Evolutionary conservation across 305 asterid species (phyloP).

Genomic region (Solanum aculeatissimum): DNA sequence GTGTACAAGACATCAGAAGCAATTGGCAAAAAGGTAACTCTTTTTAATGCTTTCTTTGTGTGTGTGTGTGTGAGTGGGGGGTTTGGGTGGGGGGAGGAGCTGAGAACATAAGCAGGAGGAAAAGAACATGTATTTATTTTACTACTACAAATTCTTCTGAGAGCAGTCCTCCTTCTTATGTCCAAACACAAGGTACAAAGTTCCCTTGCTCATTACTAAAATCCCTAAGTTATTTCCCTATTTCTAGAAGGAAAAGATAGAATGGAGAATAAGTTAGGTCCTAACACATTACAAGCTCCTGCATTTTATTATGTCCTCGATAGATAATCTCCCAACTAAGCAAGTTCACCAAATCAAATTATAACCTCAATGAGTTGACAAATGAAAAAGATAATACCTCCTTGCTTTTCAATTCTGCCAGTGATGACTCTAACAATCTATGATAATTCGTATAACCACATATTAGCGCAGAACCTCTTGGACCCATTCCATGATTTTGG

Average conservation of each 20-base stretch:
- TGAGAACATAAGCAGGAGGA: not conserved
- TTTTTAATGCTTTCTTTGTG: not conserved
- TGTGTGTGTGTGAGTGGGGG: not conserved
- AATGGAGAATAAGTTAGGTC: not conserved
- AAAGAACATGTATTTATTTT: not conserved
- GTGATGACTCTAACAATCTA: slow-evolving; percentile 64
- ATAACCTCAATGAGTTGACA: not conserved
- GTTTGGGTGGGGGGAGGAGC: not conserved
- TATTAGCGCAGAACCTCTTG: slow-evolving; percentile 91
- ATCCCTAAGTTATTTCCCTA: not conserved
- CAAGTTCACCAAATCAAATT: not conserved
- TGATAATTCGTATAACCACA: slow-evolving; percentile 94
- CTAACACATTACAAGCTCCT: not conserved
- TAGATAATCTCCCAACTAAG: not conserved
- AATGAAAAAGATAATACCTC: slow-evolving; percentile 37
- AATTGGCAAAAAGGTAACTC: not conserved
- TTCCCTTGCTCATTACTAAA: not conserved
- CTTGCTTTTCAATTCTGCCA: slow-evolving; percentile 70
- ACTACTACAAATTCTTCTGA: not conserved
- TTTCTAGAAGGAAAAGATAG: not conserved
- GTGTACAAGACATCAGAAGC: not conserved
- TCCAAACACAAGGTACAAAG: not conserved
- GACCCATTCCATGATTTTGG: slow-evolving; percentile 91
- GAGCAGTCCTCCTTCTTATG: not conserved
- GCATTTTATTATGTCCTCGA: not conserved